Percentiles rank a stretch among this genome's conserved stretches.
phyloP scores from a whole-genome alignment of 2,329 filamentous ascomycete species.

The Rhynchosporium graminicola region DNA sequence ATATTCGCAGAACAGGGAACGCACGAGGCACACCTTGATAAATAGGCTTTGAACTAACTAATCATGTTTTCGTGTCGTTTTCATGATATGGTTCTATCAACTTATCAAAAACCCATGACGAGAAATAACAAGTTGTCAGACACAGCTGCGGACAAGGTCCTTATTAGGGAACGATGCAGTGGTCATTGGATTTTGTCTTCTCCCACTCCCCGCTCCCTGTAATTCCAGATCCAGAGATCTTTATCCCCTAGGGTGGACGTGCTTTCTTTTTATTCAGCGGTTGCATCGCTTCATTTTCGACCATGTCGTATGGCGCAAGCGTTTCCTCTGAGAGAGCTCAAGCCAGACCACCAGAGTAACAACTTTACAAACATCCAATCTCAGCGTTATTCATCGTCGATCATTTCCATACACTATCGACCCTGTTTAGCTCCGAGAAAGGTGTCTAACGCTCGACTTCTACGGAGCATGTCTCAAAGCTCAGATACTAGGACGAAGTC shows the following conservation, averaged over 20 bases:
- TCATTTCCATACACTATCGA: neutral
- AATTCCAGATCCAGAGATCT: slow-evolving; percentile 7
- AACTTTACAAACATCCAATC: neutral
- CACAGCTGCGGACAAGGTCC: slow-evolving; percentile 1
- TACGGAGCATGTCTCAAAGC: neutral
- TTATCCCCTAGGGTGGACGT: slow-evolving; percentile 10
- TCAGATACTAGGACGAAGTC: neutral
- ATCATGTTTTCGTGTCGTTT: neutral
- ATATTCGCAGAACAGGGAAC: neutral
- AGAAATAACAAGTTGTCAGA: neutral
- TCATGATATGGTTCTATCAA: neutral
- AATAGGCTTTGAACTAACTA: neutral
- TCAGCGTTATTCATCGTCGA: neutral
- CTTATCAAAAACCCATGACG: neutral
- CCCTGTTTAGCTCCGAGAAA: neutral
- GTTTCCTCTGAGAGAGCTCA: neutral
- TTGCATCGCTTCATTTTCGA: slow-evolving; percentile 4
- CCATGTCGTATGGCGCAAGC: neutral
- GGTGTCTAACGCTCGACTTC: neutral
- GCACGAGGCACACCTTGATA: neutral
- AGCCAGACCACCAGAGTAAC: neutral
- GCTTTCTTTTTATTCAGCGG: slow-evolving; percentile 18
- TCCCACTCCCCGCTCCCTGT: slow-evolving; percentile 9
- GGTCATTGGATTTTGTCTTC: slow-evolving; percentile 6
- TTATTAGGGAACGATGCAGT: slow-evolving; percentile 1